Percentiles rank a stretch among this genome's conserved stretches.
Conservation (phyloP, 2,329 filamentous ascomycete species). For the Knoxdaviesia capensis region DNA sequence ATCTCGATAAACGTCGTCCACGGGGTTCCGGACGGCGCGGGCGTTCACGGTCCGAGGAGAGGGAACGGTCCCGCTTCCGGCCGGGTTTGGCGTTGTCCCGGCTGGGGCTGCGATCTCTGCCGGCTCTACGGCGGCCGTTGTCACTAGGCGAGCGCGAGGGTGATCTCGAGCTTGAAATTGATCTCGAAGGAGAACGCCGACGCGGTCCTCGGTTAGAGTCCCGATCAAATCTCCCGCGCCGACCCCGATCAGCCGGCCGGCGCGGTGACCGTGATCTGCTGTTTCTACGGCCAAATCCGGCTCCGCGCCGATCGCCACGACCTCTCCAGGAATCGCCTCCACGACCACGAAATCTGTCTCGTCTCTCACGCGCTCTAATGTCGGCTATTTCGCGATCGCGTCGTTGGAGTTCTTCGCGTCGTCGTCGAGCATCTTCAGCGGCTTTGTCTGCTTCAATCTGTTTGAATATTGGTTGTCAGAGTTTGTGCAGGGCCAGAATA, state of each 20-base stretch:
- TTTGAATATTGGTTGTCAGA: constrained; percentile 1
- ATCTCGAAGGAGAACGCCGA: constrained; percentile 20
- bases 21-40: too few species aligned
- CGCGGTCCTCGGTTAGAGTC: constrained; percentile 31
- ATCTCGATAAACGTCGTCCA: too few species aligned
- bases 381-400: constrained; percentile 52
- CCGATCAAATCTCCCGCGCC: constrained; percentile 22
- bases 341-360: constrained; percentile 29
- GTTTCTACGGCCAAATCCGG: constrained; percentile 22
- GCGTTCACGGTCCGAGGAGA: too few species aligned
- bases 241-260: constrained; percentile 17
- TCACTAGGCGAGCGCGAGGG: not conserved
- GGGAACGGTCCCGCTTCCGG: too few species aligned
- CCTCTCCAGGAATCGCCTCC: constrained; percentile 30
- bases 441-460: constrained; percentile 69
- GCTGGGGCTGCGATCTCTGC: too few species aligned
- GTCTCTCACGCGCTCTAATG: constrained; percentile 44
- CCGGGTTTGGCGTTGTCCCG: too few species aligned
- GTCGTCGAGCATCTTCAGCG: constrained; percentile 52
- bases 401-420: constrained; percentile 49
- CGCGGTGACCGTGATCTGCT: constrained; percentile 28
- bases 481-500: not conserved
- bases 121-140: too few species aligned
- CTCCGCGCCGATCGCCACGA: constrained; percentile 23
- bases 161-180: constrained; percentile 11